Conservation (phyloP, 2,329 filamentous ascomycete species). For the Aspergillus sp. region DNA sequence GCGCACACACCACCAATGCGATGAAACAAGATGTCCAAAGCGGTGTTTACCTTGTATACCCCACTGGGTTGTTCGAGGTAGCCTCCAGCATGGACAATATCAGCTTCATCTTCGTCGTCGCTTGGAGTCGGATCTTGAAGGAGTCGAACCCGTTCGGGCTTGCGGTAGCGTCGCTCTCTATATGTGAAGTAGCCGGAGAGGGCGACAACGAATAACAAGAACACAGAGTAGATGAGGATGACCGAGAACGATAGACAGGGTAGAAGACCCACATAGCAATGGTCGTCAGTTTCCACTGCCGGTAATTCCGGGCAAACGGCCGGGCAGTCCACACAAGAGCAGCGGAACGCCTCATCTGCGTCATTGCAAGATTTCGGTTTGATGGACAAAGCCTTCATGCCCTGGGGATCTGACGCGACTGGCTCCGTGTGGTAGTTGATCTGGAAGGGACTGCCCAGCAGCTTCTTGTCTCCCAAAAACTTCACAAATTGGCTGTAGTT, state of each 20-base stretch:
- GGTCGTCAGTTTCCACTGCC: conserved; percentile 65
- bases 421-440: conserved; percentile 78
- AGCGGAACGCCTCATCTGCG: conserved; percentile 79
- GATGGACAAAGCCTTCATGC: conserved; percentile 72
- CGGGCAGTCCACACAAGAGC: conserved; percentile 91
- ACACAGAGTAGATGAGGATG: conserved; percentile 77
- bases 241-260: conserved; percentile 93
- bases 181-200: conserved; percentile 75
- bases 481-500: conserved; percentile 84
- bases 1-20: conserved; percentile 78
- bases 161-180: conserved; percentile 69
- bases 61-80: conserved; percentile 76
- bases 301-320: conserved; percentile 81
- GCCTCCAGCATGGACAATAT: conserved; percentile 72
- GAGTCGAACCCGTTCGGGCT: conserved; percentile 79
- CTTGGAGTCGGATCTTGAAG: conserved; percentile 80
- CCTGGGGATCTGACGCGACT: conserved; percentile 59
- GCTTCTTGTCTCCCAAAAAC: conserved; percentile 89
- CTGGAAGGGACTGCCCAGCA: conserved; percentile 90
- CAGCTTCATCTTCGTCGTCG: conserved; percentile 92
- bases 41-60: conserved; percentile 79
- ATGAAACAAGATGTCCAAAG: conserved; percentile 77
- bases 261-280: conserved; percentile 81
- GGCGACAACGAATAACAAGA: conserved; percentile 66
- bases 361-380: conserved; percentile 85